Percentiles rank a stretch among this genome's conserved stretches.
Conservation (phyloP, 805 yeast genomes). For the Starmerella davenportii region DNA sequence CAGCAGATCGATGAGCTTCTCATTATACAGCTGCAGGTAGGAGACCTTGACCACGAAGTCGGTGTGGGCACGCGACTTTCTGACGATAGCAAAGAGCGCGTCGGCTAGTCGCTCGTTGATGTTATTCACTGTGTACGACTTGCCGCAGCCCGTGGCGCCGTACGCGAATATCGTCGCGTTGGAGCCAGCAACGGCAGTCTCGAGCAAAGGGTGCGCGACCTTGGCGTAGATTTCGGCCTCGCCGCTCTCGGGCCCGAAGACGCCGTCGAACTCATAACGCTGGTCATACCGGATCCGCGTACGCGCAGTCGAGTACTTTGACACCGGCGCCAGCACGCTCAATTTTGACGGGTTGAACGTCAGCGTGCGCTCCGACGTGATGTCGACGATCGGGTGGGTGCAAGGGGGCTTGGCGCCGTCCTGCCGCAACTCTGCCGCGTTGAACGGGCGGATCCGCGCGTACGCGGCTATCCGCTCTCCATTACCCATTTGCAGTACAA, state of each 20-base stretch:
- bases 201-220: slow-evolving; percentile 58
- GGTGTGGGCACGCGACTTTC: slow-evolving; percentile 29
- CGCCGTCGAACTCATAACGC: slow-evolving; percentile 54
- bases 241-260: slow-evolving; percentile 47
- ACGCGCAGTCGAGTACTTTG: slow-evolving; percentile 2
- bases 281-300: slow-evolving; percentile 7
- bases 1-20: slow-evolving; percentile 64
- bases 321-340: slow-evolving; percentile 14
- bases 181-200: slow-evolving; percentile 62
- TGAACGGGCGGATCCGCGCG: slow-evolving; percentile 7
- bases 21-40: slow-evolving; percentile 81
- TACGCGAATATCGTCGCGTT: slow-evolving; percentile 89
- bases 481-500: not conserved
- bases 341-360: slow-evolving; percentile 60
- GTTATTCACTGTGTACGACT: slow-evolving; percentile 79
- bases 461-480: slow-evolving; percentile 2
- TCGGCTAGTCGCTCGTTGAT: slow-evolving; percentile 61
- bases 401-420: slow-evolving; percentile 1
- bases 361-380: slow-evolving; percentile 65
- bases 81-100: slow-evolving; percentile 36
- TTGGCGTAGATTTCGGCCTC: slow-evolving; percentile 50
- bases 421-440: slow-evolving; percentile 1
- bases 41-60: slow-evolving; percentile 39
- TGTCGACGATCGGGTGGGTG: slow-evolving; percentile 21
- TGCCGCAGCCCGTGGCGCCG: slow-evolving; percentile 96